Evolutionary conservation across 306 rosid species (phyloP).

Genomic region (Cucurbita argyrosperma): DNA sequence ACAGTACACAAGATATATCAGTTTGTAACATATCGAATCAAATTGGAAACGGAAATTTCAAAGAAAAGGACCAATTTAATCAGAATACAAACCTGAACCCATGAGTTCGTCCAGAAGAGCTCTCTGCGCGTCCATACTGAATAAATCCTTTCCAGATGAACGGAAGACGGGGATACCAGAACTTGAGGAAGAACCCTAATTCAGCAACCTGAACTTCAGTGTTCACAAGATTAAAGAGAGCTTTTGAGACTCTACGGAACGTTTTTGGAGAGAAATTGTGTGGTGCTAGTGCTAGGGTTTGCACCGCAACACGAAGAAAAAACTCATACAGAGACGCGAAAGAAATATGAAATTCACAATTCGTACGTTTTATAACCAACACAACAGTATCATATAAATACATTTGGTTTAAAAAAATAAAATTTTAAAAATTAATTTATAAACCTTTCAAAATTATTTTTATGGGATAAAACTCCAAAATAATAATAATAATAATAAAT

Average conservation of each 20-base stretch:
- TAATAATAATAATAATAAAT: too few species aligned
- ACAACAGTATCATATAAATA: too few species aligned
- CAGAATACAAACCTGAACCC: conserved; percentile 57
- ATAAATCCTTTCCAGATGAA: not conserved
- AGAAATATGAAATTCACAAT: too few species aligned
- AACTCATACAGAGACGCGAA: not conserved
- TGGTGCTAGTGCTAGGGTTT: not conserved
- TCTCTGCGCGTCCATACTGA: conserved; percentile 87
- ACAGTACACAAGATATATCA: not conserved
- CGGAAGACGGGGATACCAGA: not conserved
- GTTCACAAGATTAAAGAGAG: not conserved
- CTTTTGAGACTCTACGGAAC: not conserved
- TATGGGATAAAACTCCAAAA: too few species aligned
- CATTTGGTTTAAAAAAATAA: too few species aligned
- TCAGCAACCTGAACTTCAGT: not conserved
- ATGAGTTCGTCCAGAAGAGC: conserved; percentile 96
- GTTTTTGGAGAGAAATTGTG: not conserved
- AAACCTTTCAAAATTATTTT: too few species aligned
- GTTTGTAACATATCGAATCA: not conserved
- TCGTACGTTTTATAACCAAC: too few species aligned
- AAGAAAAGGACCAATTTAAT: not conserved
- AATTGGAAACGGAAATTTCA: not conserved
- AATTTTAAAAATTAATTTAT: too few species aligned
- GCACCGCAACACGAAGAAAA: not conserved
- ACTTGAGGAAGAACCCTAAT: not conserved